Conservation (phyloP, 306 rosid species). For the Luffa acutangula region DNA sequence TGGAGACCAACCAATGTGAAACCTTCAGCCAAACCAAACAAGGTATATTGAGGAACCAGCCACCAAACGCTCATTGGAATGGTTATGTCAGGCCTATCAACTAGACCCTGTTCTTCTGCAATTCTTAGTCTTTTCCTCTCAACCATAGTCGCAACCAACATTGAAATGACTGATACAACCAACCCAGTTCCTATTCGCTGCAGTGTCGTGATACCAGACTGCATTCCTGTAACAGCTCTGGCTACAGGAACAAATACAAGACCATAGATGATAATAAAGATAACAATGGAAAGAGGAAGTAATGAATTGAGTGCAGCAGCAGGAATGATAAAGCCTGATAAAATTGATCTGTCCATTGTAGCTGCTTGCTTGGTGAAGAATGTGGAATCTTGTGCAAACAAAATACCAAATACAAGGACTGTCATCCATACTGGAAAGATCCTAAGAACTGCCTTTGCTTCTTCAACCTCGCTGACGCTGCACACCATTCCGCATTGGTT, state of each 20-base stretch:
- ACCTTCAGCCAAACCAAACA: background rate
- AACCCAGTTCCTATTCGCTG: background rate
- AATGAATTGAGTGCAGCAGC: background rate
- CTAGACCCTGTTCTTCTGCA: background rate
- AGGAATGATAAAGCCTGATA: background rate
- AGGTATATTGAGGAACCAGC: slow-evolving; percentile 27
- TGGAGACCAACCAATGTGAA: slow-evolving; percentile 49
- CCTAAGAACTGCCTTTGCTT: slow-evolving; percentile 35
- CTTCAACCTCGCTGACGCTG: slow-evolving; percentile 27
- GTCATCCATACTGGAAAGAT: slow-evolving; percentile 32
- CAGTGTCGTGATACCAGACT: background rate
- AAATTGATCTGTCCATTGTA: slow-evolving; percentile 20
- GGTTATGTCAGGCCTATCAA: background rate
- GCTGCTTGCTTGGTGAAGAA: slow-evolving; percentile 48
- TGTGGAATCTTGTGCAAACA: slow-evolving; percentile 27
- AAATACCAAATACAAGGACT: slow-evolving; percentile 24
- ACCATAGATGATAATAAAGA: background rate
- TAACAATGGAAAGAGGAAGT: background rate
- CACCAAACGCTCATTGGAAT: slow-evolving; percentile 38
- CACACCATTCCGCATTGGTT: slow-evolving; percentile 11
- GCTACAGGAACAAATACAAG: background rate
- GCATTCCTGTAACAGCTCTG: background rate
- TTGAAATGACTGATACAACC: background rate
- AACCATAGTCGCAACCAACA: background rate
- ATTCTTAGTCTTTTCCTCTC: background rate